Conservation (phyloP, 495 filamentous ascomycete species). For the Podospora fimiseda region DNA sequence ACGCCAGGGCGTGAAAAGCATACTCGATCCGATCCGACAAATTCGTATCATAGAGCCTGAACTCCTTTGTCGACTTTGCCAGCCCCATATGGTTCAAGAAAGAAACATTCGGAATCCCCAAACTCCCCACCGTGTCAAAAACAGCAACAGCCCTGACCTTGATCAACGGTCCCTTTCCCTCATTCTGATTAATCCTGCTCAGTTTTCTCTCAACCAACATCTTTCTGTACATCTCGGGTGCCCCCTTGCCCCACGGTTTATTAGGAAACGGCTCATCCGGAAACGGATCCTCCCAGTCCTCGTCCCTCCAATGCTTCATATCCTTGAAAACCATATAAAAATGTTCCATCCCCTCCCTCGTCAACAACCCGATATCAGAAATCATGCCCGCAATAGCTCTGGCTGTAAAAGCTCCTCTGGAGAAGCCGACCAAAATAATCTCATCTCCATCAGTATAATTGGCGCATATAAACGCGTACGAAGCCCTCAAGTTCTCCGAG, state of each 20-base stretch:
- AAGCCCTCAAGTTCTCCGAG: slow-evolving; percentile 53
- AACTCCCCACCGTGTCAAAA: slow-evolving; percentile 56
- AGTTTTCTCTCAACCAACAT: slow-evolving; percentile 32
- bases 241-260: slow-evolving; percentile 46
- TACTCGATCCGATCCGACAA: slow-evolving; percentile 54
- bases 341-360: slow-evolving; percentile 54
- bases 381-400: slow-evolving; percentile 60
- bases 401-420: slow-evolving; percentile 66
- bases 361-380: slow-evolving; percentile 55
- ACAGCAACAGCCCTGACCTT: slow-evolving; percentile 45
- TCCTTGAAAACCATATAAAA: slow-evolving; percentile 62
- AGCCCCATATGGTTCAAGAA: slow-evolving; percentile 35
- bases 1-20: slow-evolving; percentile 67
- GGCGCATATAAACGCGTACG: slow-evolving; percentile 59
- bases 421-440: slow-evolving; percentile 66
- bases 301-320: slow-evolving; percentile 50
- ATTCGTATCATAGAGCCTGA: slow-evolving; percentile 54
- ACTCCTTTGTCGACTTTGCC: slow-evolving; percentile 46
- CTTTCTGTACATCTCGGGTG: slow-evolving; percentile 25
- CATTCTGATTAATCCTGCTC: slow-evolving; percentile 31
- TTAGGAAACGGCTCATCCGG: slow-evolving; percentile 51
- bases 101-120: slow-evolving; percentile 44
- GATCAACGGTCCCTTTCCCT: slow-evolving; percentile 33
- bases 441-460: slow-evolving; percentile 65
- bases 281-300: slow-evolving; percentile 47